Evolutionary conservation across 2,329 filamentous ascomycete genomes (phyloP), one percentile per base, ranked within the genome.

Genomic region (Penicillium occitanis): DNA sequence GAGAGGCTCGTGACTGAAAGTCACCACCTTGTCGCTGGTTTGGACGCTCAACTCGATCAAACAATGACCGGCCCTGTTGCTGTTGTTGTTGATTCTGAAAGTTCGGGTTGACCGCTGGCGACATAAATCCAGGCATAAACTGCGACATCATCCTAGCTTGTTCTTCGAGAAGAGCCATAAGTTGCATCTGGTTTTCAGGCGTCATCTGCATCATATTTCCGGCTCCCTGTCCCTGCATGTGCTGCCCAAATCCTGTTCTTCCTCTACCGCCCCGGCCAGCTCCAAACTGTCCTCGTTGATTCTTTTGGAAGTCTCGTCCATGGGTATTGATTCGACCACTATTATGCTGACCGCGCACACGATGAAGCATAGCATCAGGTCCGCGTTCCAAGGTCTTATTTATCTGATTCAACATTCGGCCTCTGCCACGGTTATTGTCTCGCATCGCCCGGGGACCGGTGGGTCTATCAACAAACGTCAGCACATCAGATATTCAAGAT

Each of bases 401-500:
- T 75, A 96, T 86, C 71, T 97, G 92, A 60, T 92, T 92, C 65
- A 97, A 84, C 83, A 97, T 88, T 68, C 92, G 88, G 77, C 92
- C 93, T 67, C 91, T 88, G 64, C 87, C 85, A 64, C 84, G 82
- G 65, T 85, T 83, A 71, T 83, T 86, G 62, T 90, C 92, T 74
- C 95, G 91, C 93, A 98, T 97, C 40, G 93, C 93, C 77, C 93
- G 95, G 19, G 95, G 95, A 65, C 94, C 95, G 61, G 93, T 98
- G 10, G 95, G 95, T 74, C 94, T 97, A 42, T 40, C 48, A 60
- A 73, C 10, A 63, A 60, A 40, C 42, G 8, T 57, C 40, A 22
- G 66, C 86, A 66, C n/a, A 22, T 35, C 37, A 14, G 2, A 5
- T 25, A 2, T 8, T 14, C 30, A 57, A 25, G 11, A 25, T 55